A percentile compares a stretch with the other conserved stretches of the same genome.
Evolutionary conservation across 495 filamentous ascomycete genomes (phyloP).

Genomic region (Xylaria acuta): DNA sequence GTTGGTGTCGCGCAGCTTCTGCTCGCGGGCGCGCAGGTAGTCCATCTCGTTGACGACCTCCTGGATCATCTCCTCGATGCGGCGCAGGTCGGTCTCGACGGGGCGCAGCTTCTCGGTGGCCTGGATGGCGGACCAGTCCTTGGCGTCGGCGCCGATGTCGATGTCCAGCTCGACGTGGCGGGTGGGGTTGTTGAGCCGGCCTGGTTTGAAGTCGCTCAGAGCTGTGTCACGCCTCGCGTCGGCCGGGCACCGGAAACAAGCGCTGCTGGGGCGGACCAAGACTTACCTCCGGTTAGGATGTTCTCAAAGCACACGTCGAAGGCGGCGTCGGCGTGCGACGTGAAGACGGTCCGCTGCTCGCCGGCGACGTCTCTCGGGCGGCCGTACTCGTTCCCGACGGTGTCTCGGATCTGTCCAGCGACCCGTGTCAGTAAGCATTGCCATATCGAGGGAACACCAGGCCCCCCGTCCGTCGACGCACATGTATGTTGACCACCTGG

Average conservation of each 20-base stretch:
- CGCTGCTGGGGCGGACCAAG: conserved; percentile 23
- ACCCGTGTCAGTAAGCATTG: conserved; percentile 11
- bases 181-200: conserved; percentile 61
- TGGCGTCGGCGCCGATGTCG: conserved; percentile 97
- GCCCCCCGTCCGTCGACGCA: conserved; percentile 55
- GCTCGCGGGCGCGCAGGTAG: conserved; percentile 87
- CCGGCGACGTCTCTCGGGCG: conserved; percentile 88
- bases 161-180: conserved; percentile 94
- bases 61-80: conserved; percentile 84
- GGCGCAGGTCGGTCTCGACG: conserved; percentile 91
- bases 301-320: conserved; percentile 99
- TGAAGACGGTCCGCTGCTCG: conserved; percentile 93
- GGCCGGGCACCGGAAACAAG: conserved; percentile 1
- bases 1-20: conserved; percentile 96
- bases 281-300: conserved; percentile 70
- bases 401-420: conserved; percentile 80
- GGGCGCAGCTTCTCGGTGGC: conserved; percentile 97
- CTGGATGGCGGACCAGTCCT: conserved; percentile 97
- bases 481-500: conserved; percentile 93
- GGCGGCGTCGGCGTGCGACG: conserved; percentile 88
- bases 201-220: conserved; percentile 43
- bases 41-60: conserved; percentile 90
- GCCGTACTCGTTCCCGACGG: conserved; percentile 93
- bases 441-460: not conserved
- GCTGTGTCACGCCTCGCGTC: conserved; percentile 41